Evolutionary conservation across 2,329 filamentous ascomycete species (phyloP), one percentile per base, ranked within the genome.

Genomic region (Xylaria sp.): DNA sequence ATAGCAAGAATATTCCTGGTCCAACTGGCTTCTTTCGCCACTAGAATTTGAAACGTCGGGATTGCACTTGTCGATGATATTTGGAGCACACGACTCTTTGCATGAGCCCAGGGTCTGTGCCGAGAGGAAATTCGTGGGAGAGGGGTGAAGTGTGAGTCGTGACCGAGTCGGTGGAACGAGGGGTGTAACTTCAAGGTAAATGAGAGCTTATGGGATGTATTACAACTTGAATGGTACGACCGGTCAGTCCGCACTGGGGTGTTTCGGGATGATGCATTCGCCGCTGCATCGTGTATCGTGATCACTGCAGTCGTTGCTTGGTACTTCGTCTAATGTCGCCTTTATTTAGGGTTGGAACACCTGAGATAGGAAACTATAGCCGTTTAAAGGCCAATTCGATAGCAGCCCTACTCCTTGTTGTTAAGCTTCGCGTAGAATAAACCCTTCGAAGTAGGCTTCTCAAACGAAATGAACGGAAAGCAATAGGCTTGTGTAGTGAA

Each of bases 101-200:
- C 45, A 43, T 53, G 34, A 60, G 52, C 50, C 56, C 39, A 58
- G 52, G 46, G 60, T 65, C 56, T 60, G 23, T 63, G 41, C 55
- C 53, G 36, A 48, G 60, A 50, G 48, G 45, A 50, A 59, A n/a
- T 18, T 25, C 20, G 55, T 43, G 23, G 50, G 30, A 30, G 23
- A n/a, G 55, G 58, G 48, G 36, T 15, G 55, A 63, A 69, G 55
- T 28, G 9, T 5, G 55, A 62, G 43, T 45, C 63, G 64, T 69
- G 60, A 67, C 67, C 67, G 43, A 67, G 50, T 67, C 50, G 41
- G 53, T 64, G 67, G 67, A 60, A 64, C 52, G 43, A 63, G 32
- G 50, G 28, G 36, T 56, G 52, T 23, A 62, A 50, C 50, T 48
- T 64, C 50, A 43, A 34, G 48, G 56, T 20, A 34, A 23, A 61